Base-by-base conservation (phyloP, 208 protist species). In the Acanthamoeba royreba region DNA sequence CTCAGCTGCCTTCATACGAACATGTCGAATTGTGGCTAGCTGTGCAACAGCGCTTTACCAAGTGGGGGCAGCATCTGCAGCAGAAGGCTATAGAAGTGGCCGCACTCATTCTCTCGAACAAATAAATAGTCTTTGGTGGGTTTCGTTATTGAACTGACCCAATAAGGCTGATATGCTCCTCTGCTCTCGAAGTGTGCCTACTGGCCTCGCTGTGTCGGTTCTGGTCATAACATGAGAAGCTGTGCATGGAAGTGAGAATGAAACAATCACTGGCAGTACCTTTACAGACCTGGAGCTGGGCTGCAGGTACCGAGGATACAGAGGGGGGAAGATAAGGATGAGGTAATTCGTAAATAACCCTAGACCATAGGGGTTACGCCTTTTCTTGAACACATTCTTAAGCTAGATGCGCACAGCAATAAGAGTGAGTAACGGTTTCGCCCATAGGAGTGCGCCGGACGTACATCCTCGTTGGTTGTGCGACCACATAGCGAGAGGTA, bases 391-490 rank as follows among this genome's bases (percentile, higher is more conserved):
- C 61, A 72, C 5, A 35, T 72, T 72, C 61, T 72, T 72, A n/a
- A 72, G 17, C 61, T 72, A 35, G 31, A 38, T 35, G 28, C 61
- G n/a, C 13, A 25, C 19, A 19, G 19, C 49, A 55, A 55, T 19
- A 55, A 55, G 49, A 55, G 19, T 19, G 49, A 55, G 49, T 55
- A 19, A 25, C 13, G 19, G 19, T 9, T 55, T 17, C 22, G 53
- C 13, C 13, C 3, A 4, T 17, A 17, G 31, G 3, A 17, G 3
- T 25, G 2, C 22, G 53, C 22, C 31, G 31, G 22, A 28, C 61
- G 46, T 90, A 90, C 83, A 33, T 90, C 83, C 66, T 90, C 83
- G 53, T 90, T 90, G 53, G 83, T 90, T 42, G 83, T 90, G 53
- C 19, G 19, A n/a, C 49, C 83, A 33, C 83, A 46, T 5, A 90